Conservation (phyloP, 192 early-diverging fungal species). For the Backusella liffmaniae region DNA sequence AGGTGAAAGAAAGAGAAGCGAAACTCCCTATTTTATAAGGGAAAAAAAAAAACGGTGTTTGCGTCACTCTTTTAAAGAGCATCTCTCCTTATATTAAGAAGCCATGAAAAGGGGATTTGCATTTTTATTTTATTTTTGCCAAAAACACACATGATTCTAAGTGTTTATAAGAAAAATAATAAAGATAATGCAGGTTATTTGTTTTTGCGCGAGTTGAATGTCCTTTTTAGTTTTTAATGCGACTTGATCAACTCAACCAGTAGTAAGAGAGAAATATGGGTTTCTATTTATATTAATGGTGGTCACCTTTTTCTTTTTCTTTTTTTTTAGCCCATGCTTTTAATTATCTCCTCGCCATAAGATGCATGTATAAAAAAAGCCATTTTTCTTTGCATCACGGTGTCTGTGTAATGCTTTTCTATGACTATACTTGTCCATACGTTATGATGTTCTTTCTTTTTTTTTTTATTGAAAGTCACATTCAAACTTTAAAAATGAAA, state of each 20-base stretch:
- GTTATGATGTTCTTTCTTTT: background rate
- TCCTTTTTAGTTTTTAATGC: background rate
- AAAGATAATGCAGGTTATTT: background rate
- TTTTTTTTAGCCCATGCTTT: background rate
- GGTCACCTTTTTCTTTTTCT: background rate
- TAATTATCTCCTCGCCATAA: background rate
- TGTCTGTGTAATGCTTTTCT: background rate
- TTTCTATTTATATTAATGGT: background rate
- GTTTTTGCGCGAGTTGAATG: background rate
- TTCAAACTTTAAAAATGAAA: background rate
- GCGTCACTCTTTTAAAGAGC: background rate
- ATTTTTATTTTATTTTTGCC: constrained; percentile 1
- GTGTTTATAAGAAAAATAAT: background rate
- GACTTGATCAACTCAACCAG: background rate
- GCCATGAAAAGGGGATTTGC: background rate
- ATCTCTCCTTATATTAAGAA: background rate
- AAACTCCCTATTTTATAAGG: constrained; percentile 1
- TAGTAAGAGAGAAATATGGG: background rate
- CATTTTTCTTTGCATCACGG: background rate
- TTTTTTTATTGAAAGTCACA: background rate
- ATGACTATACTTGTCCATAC: background rate
- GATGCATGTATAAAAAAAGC: background rate
- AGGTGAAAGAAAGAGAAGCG: background rate
- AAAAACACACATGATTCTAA: background rate
- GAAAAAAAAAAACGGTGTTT: background rate